Conservation (phyloP, 768 basidiomycete species). For the Tricholoma matsutake region DNA sequence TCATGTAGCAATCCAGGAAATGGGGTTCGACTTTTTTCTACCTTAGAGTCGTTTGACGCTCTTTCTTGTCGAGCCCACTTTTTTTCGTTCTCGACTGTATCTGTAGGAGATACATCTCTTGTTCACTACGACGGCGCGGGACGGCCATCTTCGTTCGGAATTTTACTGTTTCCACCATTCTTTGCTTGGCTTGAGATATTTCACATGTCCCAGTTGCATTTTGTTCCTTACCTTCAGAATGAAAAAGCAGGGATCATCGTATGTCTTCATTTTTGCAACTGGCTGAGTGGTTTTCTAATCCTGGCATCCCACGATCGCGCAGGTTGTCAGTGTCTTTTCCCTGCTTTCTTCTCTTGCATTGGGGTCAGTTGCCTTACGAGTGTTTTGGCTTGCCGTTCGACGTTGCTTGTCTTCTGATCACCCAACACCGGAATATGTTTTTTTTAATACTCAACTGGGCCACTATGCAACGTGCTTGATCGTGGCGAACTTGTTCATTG, state of each 20-base stretch:
- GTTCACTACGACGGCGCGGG: slow-evolving; percentile 36
- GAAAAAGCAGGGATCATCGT: background rate
- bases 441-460: slow-evolving; percentile 72
- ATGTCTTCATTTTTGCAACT: background rate
- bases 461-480: slow-evolving; percentile 65
- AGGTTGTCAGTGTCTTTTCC: slow-evolving; percentile 54
- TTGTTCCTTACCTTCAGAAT: background rate
- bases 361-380: slow-evolving; percentile 44
- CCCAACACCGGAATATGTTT: slow-evolving; percentile 45
- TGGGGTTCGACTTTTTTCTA: background rate
- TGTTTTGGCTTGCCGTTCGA: slow-evolving; percentile 43
- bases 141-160: slow-evolving; percentile 23
- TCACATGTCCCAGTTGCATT: background rate
- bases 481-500: slow-evolving; percentile 52
- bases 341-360: slow-evolving; percentile 52
- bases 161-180: background rate
- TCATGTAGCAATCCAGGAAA: background rate
- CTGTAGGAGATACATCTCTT: slow-evolving; percentile 17
- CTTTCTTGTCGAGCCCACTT: slow-evolving; percentile 9
- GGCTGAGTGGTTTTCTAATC: background rate
- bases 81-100: slow-evolving; percentile 22
- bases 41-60: slow-evolving; percentile 11
- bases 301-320: background rate
- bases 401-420: slow-evolving; percentile 26
- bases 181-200: background rate